Conservation (phyloP, 2,329 filamentous ascomycete species). For the Penicillium sp. region DNA sequence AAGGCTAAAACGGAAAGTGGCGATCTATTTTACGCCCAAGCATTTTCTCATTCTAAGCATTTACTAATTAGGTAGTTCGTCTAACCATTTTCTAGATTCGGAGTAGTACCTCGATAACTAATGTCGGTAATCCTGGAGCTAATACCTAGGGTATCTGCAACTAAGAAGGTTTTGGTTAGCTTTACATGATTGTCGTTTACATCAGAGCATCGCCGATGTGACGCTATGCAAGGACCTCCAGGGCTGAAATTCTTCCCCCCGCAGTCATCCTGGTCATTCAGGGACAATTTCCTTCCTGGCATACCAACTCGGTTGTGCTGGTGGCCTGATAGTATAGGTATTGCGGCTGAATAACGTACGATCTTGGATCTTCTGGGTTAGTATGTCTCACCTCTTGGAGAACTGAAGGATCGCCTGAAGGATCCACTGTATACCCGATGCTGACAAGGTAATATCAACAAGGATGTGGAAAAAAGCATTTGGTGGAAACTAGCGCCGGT, state of each 20-base stretch:
- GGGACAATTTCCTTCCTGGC: background rate
- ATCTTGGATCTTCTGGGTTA: background rate
- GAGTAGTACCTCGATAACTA: background rate
- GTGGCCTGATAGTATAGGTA: background rate
- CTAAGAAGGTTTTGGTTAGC: background rate
- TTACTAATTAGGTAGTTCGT: background rate
- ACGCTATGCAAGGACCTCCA: background rate
- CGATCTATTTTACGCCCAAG: background rate
- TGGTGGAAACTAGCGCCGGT: background rate
- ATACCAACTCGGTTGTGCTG: background rate
- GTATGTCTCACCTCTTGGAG: background rate
- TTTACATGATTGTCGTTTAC: background rate
- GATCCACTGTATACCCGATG: background rate
- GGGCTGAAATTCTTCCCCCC: background rate
- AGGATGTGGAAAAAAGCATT: background rate
- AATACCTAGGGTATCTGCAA: background rate
- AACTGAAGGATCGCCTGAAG: background rate
- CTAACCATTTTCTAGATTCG: background rate
- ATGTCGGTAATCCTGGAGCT: background rate
- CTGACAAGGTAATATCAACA: background rate
- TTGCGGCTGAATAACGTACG: background rate
- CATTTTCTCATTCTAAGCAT: background rate
- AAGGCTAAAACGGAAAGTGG: background rate
- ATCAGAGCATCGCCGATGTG: background rate
- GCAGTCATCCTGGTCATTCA: background rate